Base-by-base conservation (phyloP, 345 rosid genomes). In the Clausena lansium region DNA sequence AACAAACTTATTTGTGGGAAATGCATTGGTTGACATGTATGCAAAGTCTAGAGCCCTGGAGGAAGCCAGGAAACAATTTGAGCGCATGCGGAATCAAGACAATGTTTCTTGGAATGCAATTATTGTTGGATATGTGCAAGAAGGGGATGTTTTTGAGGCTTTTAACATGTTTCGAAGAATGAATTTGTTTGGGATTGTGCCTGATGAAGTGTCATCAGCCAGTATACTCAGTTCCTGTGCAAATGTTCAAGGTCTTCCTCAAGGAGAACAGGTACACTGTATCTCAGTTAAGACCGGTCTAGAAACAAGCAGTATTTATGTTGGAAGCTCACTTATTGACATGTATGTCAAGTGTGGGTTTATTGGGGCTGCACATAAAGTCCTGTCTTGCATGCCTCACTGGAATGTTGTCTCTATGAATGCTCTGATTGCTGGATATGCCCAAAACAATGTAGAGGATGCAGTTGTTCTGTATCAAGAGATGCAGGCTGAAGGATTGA, bases 21-120 rank as follows among this genome's bases (percentile, higher is more conserved):
- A 95, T 85, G 98, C 98, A 38, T 81, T 95, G 85, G 86, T 95
- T 68, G 98, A 93, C 80, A 93, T 93, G 98, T 95, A 95, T 85
- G 97, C 99, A 36, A 95, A 95, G 84, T 89, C 89, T 19, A 90
- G 97, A 75, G 88, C 83, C 72, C 85, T 91, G 30, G 65, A 82
- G 66, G 94, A 95, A 74, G 94, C 98, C 64, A 92, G 93, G 76
- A 73, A 82, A 58, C 88, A 88, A 81, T 93, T 95, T 83, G 97
- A 95, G 81, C 79, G 70, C 59, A 87, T 93, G 79, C 71, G 78
- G 71, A 79, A 77, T 74, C 85, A 67, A 75, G 97, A 95, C 80
- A 84, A 81, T 76, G 84, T 93, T 78, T 89, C 99, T 4, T 95
- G 99, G 99, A 95, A 95, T 88, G 93, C 98, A 77, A 91, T 95